A percentile compares a stretch with the other conserved stretches of the same genome.
phyloP scores from a whole-genome alignment of 768 basidiomycete species.

The Gymnopilus dilepis region DNA sequence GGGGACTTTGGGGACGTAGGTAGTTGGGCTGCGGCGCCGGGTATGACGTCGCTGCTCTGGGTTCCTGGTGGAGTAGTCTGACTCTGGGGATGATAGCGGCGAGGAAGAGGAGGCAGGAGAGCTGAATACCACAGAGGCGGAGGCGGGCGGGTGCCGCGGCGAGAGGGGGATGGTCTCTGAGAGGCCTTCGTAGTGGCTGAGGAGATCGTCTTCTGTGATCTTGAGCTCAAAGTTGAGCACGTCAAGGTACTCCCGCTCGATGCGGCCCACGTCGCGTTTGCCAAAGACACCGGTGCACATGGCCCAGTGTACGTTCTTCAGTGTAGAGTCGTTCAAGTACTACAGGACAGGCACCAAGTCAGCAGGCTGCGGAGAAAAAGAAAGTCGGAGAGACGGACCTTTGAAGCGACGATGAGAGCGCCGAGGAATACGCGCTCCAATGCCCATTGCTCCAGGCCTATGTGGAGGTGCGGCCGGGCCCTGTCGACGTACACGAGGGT shows the following conservation, averaged over 20 bases:
- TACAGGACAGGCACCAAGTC: slow-evolving; percentile 34
- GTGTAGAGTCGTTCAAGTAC: slow-evolving; percentile 88
- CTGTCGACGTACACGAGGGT: slow-evolving; percentile 79
- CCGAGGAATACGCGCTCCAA: slow-evolving; percentile 91
- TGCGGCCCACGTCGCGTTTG: slow-evolving; percentile 79
- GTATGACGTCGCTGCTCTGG: slow-evolving; percentile 26
- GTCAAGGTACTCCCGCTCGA: slow-evolving; percentile 82
- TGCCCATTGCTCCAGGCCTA: slow-evolving; percentile 85
- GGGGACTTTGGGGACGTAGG: slow-evolving; percentile 35
- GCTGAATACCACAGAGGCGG: slow-evolving; percentile 43
- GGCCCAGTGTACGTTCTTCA: slow-evolving; percentile 92
- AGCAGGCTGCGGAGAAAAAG: slow-evolving; percentile 9
- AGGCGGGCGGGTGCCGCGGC: slow-evolving; percentile 35
- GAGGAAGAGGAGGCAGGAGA: slow-evolving; percentile 38
- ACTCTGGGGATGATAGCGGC: slow-evolving; percentile 34
- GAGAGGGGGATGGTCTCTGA: slow-evolving; percentile 31
- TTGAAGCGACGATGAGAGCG: slow-evolving; percentile 86
- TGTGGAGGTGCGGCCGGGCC: slow-evolving; percentile 79
- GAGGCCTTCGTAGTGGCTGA: slow-evolving; percentile 53
- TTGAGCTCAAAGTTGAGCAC: slow-evolving; percentile 79
- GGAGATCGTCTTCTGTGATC: slow-evolving; percentile 66
- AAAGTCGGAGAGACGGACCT: slow-evolving; percentile 55
- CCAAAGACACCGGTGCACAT: slow-evolving; percentile 84
- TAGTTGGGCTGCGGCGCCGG: slow-evolving; percentile 16
- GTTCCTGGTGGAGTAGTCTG: slow-evolving; percentile 23